Conservation (phyloP, 1,284 basidiomycete species). For the Ustilago crameri region DNA sequence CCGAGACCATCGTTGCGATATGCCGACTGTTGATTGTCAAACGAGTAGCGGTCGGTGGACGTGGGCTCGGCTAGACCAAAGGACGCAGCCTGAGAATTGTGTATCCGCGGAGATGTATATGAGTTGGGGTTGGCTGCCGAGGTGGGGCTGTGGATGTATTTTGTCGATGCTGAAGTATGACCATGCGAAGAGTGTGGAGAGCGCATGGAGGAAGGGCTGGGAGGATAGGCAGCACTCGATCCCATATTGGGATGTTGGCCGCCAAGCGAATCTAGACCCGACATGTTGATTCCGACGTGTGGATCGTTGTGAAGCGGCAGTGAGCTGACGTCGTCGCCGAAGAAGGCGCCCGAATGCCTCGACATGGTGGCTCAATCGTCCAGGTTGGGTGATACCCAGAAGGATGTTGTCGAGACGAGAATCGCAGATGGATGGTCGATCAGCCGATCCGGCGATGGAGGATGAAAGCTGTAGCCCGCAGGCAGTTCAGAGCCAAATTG, state of each 20-base stretch:
- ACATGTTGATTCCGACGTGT: conserved; percentile 55
- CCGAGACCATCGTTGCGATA: conserved; percentile 37
- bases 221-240: conserved; percentile 21
- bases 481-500: conserved; percentile 19
- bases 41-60: conserved; percentile 25
- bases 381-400: no score
- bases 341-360: conserved; percentile 45
- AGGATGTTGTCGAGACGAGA: background rate
- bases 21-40: conserved; percentile 31
- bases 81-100: conserved; percentile 22
- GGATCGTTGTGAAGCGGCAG: conserved; percentile 45
- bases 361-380: conserved; percentile 28
- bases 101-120: conserved; percentile 41
- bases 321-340: conserved; percentile 41
- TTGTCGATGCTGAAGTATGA: conserved; percentile 29
- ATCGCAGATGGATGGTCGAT: background rate
- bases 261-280: conserved; percentile 25
- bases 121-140: conserved; percentile 9
- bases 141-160: conserved; percentile 25
- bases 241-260: conserved; percentile 22
- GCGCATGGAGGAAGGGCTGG: conserved; percentile 40
- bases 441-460: background rate
- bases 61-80: conserved; percentile 20
- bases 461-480: conserved; percentile 12
- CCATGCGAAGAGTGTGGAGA: conserved; percentile 41